These are phyloP conservation scores for Flaveria sonorensis DNA, from an alignment of 129 eudicot species.

Conservation along the genomic window DNA sequence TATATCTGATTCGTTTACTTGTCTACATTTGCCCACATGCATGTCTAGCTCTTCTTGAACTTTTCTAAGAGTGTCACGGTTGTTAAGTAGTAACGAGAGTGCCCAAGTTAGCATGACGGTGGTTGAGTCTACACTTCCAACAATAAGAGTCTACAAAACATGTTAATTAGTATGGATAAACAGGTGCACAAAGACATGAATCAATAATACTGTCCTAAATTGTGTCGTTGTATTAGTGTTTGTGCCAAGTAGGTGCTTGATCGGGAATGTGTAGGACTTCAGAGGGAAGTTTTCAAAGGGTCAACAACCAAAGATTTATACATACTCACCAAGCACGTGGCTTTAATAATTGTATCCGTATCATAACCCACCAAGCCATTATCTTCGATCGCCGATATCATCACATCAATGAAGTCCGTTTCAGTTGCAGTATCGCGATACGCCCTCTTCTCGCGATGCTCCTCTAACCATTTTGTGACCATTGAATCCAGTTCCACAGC, in stretches of 20 bases:
- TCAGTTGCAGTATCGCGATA: neutral
- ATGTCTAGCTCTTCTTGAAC: conserved; percentile 25
- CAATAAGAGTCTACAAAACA: neutral
- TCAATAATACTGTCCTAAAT: neutral
- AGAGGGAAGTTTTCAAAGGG: too few species aligned
- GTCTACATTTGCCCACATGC: neutral
- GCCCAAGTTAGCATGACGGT: conserved; percentile 24
- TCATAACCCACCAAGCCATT: neutral
- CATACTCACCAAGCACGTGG: conserved; percentile 24
- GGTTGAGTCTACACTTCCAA: neutral
- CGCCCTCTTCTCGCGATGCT: conserved; percentile 13
- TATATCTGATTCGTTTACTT: conserved; percentile 15
- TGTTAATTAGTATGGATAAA: neutral
- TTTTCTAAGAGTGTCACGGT: conserved; percentile 16
- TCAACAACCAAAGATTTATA: neutral
- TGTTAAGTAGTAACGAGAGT: conserved; percentile 24
- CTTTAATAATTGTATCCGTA: conserved; percentile 32
- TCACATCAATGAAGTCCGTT: conserved; percentile 33
- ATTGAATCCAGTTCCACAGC: conserved; percentile 8
- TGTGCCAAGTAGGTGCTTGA: too few species aligned
- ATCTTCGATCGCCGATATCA: conserved; percentile 1
- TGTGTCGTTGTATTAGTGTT: too few species aligned
- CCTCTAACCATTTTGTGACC: conserved; percentile 26
- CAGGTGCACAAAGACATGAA: neutral
- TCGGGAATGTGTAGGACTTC: too few species aligned